Percentiles rank a stretch among this genome's conserved stretches.
These are phyloP conservation scores for Mycena maculata DNA, from an alignment of 768 basidiomycete species.

Conservation along the genomic window DNA sequence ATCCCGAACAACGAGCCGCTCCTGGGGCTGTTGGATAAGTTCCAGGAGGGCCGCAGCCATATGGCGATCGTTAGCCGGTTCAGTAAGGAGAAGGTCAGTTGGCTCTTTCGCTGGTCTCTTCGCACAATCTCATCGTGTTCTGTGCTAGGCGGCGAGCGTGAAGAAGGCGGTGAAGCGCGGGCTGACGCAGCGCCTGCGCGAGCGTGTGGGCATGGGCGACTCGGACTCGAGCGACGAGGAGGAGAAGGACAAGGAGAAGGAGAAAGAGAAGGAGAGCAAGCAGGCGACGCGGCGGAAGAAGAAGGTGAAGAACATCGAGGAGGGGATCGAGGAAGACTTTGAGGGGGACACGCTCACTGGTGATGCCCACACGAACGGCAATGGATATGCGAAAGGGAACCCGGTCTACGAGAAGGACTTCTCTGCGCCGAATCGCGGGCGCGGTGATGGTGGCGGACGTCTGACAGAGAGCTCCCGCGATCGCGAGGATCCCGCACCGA, in stretches of 20 bases:
- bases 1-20: slow-evolving; percentile 90
- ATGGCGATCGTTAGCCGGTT: slow-evolving; percentile 91
- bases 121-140: neutral
- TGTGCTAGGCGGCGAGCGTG: slow-evolving; percentile 70
- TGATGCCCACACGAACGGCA: neutral
- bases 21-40: slow-evolving; percentile 85
- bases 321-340: slow-evolving; percentile 31
- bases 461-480: slow-evolving; percentile 24
- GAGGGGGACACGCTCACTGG: slow-evolving; percentile 29
- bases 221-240: slow-evolving; percentile 64
- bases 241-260: slow-evolving; percentile 34
- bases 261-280: slow-evolving; percentile 38
- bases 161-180: slow-evolving; percentile 87
- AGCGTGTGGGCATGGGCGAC: slow-evolving; percentile 80
- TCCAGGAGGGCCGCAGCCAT: slow-evolving; percentile 91
- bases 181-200: slow-evolving; percentile 80
- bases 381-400: slow-evolving; percentile 5
- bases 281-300: slow-evolving; percentile 33
- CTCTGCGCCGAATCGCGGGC: slow-evolving; percentile 28
- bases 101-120: neutral
- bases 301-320: slow-evolving; percentile 33
- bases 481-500: slow-evolving; percentile 35
- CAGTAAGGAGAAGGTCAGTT: slow-evolving; percentile 66
- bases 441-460: slow-evolving; percentile 20
- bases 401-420: slow-evolving; percentile 14